phyloP scores from a whole-genome alignment of 805 yeast species.

The Maudiozyma bulderi region DNA sequence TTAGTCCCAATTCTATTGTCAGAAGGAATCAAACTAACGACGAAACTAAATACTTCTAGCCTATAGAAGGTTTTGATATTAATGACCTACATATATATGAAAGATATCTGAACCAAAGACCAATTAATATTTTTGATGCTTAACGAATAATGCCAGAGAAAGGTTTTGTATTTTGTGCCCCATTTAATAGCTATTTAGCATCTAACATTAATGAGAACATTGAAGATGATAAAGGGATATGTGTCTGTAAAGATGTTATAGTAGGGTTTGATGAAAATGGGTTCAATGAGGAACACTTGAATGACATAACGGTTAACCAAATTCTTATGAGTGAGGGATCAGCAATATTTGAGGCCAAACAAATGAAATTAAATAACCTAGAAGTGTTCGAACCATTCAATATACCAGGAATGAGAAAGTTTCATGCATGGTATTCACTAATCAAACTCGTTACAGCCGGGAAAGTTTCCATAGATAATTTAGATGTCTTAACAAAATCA shows the following conservation, averaged over 20 bases:
- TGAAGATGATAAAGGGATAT: neutral
- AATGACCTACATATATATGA: no score
- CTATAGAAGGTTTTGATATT: no score
- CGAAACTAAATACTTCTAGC: no score
- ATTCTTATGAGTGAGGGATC: constrained; percentile 21
- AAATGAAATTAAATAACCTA: constrained; percentile 4
- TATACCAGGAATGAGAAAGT: neutral
- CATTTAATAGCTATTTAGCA: neutral
- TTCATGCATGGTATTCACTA: constrained; percentile 19
- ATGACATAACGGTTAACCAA: neutral
- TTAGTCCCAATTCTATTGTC: no score
- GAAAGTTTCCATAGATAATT: constrained; percentile 3
- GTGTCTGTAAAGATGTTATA: constrained; percentile 8
- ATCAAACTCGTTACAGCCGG: constrained; percentile 15
- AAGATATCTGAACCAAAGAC: no score
- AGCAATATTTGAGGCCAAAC: constrained; percentile 7
- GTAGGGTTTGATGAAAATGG: neutral
- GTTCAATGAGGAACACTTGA: neutral
- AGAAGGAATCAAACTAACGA: no score
- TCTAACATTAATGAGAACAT: neutral
- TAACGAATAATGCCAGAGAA: neutral
- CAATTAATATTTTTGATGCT: no score
- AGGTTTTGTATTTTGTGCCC: constrained; percentile 17
- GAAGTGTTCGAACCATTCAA: constrained; percentile 7
- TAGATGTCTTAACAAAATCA: constrained; percentile 5